phyloP scores from a whole-genome alignment of 148 eudicot species.

The Chenopodium berlandieri region DNA sequence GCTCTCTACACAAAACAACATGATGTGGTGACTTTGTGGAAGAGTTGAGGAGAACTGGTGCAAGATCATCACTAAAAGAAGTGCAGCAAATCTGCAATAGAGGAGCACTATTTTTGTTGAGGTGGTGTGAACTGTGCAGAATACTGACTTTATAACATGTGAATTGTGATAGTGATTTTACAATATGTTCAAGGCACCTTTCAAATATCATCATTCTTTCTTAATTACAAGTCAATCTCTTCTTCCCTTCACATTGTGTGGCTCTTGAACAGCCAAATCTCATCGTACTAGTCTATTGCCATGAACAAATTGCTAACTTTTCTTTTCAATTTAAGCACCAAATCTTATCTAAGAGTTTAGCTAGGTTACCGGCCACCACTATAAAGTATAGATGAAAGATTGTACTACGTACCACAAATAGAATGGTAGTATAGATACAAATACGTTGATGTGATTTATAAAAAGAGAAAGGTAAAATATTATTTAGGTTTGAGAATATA shows the following conservation, averaged over 20 bases:
- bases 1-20: neutral
- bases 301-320: neutral
- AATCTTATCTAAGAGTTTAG: neutral
- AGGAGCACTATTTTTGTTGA: constrained; percentile 14
- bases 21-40: neutral
- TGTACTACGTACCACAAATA: too few relatives aligned
- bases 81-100: neutral
- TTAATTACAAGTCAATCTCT: constrained; percentile 13
- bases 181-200: constrained; percentile 12
- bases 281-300: neutral
- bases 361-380: neutral
- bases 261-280: constrained; percentile 11
- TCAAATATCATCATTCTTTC: neutral
- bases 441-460: too few relatives aligned
- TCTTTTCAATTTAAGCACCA: neutral
- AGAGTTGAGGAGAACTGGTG: neutral
- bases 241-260: constrained; percentile 21
- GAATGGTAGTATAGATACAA: too few relatives aligned
- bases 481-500: too few relatives aligned
- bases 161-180: constrained; percentile 15
- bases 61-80: constrained; percentile 18
- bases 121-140: constrained; percentile 10
- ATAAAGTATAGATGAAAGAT: too few relatives aligned
- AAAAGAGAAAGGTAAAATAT: too few relatives aligned
- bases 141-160: constrained; percentile 8